Percentiles rank a stretch among this genome's conserved stretches.
Conservation (phyloP, 768 basidiomycete species). For the Lyophyllum atratum region DNA sequence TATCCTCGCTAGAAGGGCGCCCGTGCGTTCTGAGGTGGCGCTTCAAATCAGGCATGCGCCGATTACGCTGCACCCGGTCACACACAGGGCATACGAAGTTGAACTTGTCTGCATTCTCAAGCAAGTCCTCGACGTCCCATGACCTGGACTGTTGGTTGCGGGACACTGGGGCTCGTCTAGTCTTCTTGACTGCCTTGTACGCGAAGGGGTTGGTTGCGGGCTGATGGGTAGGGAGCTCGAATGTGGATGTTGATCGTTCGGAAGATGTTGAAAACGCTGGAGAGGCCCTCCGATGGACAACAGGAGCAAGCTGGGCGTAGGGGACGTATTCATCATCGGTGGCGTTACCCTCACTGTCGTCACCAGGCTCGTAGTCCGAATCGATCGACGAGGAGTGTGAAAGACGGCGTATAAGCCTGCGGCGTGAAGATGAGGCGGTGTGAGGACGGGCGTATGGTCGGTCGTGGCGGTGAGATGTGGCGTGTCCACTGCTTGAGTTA, state of each 20-base stretch:
- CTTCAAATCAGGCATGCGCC: constrained; percentile 58
- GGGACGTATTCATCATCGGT: constrained; percentile 50
- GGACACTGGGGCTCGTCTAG: constrained; percentile 36
- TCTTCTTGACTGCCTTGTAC: constrained; percentile 21
- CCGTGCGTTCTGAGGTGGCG: constrained; percentile 58
- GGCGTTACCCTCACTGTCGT: constrained; percentile 39
- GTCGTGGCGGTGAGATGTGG: background rate
- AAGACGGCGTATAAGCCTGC: background rate
- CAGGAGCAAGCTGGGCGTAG: constrained; percentile 30
- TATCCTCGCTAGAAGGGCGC: constrained; percentile 13
- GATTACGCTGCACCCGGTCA: constrained; percentile 47
- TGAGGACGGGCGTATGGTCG: background rate
- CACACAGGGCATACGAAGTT: constrained; percentile 47
- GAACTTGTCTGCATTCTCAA: constrained; percentile 20
- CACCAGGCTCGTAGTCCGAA: constrained; percentile 30
- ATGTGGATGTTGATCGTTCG: background rate
- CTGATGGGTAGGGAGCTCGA: background rate
- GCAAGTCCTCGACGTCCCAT: constrained; percentile 20
- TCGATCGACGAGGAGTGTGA: constrained; percentile 1
- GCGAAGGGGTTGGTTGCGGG: constrained; percentile 3
- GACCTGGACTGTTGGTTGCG: constrained; percentile 47
- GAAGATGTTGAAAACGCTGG: constrained; percentile 4
- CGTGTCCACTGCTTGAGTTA: background rate
- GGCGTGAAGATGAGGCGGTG: constrained; percentile 5
- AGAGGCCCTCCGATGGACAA: constrained; percentile 31